Conservation (phyloP, 2,329 filamentous ascomycete genomes). For the Camillea tinctor region DNA sequence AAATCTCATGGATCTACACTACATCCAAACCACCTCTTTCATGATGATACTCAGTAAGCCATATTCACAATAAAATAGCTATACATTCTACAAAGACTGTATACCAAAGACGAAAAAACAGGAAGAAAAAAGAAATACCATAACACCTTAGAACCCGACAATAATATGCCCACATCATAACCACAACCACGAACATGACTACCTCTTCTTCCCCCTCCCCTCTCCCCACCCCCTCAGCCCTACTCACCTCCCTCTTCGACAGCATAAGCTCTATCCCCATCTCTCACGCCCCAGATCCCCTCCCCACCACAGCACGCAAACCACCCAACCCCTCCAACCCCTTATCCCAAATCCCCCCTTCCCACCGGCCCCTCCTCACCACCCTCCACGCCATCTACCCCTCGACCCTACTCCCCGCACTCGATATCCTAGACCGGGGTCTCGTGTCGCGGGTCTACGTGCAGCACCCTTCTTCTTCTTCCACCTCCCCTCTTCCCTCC, state of each 20-base stretch:
- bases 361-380: constrained; percentile 60
- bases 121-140: background rate
- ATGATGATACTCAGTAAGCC: no score
- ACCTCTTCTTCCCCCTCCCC: background rate
- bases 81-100: no score
- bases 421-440: constrained; percentile 81
- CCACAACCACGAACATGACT: background rate
- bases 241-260: background rate
- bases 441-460: constrained; percentile 61
- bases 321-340: constrained; percentile 31
- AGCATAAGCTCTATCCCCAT: background rate
- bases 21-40: background rate
- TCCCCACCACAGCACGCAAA: constrained; percentile 7
- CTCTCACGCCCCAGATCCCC: constrained; percentile 7
- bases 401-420: constrained; percentile 73
- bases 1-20: no score
- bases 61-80: no score
- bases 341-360: constrained; percentile 35
- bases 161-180: background rate
- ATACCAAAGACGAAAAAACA: no score
- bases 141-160: background rate
- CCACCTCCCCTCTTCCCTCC: background rate
- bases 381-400: constrained; percentile 86
- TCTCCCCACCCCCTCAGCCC: background rate
- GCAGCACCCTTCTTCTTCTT: background rate